A percentile compares a stretch with the other conserved stretches of the same genome.
Evolutionary conservation across 495 filamentous ascomycete species (phyloP).

Genomic region (Pseudoneurospora amorphoporcata): DNA sequence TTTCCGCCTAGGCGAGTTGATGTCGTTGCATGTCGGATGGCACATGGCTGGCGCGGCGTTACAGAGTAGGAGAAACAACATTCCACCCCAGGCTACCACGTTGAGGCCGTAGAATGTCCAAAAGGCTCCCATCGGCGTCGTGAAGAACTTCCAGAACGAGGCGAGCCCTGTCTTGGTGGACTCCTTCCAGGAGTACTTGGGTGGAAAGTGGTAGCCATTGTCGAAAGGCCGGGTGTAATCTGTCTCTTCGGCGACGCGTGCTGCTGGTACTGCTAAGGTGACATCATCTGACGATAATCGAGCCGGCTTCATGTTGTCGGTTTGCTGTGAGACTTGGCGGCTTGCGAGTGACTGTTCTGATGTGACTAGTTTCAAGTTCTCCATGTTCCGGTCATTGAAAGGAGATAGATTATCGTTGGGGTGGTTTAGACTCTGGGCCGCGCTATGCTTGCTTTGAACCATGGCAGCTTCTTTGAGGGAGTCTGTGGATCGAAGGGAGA

Average conservation of each 20-base stretch:
- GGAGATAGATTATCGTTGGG: background rate
- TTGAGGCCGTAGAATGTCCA: conserved; percentile 71
- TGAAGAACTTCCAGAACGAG: conserved; percentile 45
- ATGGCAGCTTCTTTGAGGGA: background rate
- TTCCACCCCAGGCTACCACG: conserved; percentile 79
- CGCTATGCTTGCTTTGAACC: background rate
- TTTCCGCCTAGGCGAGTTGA: conserved; percentile 59
- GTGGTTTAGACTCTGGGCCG: background rate
- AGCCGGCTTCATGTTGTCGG: background rate
- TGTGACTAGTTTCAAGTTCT: background rate
- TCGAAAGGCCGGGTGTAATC: conserved; percentile 19
- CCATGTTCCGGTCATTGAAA: background rate
- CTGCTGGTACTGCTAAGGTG: conserved; percentile 1
- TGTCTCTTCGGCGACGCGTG: background rate
- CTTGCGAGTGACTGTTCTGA: background rate
- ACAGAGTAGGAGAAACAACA: conserved; percentile 76
- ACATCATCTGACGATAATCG: conserved; percentile 9
- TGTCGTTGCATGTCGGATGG: conserved; percentile 57
- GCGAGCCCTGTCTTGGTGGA: conserved; percentile 43
- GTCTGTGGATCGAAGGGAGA: background rate
- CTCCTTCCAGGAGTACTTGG: conserved; percentile 53
- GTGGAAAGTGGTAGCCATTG: conserved; percentile 63
- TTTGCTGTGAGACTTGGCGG: background rate
- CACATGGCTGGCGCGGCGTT: conserved; percentile 75
- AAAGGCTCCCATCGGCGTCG: conserved; percentile 61